Percentiles rank a stretch among this genome's conserved stretches.
phyloP scores from a whole-genome alignment of 2,329 filamentous ascomycete genomes.

The Fusarium marasasianum region DNA sequence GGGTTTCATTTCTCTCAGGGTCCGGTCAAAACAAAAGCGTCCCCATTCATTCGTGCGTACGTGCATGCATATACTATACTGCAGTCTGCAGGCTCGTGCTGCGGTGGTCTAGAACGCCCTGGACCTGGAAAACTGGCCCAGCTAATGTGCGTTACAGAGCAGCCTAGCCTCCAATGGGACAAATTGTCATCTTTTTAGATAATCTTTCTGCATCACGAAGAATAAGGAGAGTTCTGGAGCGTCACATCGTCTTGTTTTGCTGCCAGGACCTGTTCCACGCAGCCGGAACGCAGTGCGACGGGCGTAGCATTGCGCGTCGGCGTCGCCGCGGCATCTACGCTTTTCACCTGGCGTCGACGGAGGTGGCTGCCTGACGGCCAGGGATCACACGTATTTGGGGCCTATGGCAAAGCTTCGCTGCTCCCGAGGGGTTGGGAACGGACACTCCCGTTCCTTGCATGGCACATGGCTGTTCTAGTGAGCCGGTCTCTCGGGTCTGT shows the following conservation, averaged over 20 bases:
- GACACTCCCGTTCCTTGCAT: constrained; percentile 35
- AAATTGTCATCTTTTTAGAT: background rate
- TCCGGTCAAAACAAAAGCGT: background rate
- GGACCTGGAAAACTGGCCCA: background rate
- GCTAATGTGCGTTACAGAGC: background rate
- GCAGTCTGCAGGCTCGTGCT: background rate
- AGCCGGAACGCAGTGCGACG: background rate
- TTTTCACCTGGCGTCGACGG: background rate
- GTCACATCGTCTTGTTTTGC: background rate
- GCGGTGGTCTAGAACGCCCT: background rate
- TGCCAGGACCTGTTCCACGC: background rate
- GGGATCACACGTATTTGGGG: background rate
- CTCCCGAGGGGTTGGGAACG: background rate
- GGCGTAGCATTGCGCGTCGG: background rate
- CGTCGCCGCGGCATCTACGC: background rate
- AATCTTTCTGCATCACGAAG: background rate
- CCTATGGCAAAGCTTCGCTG: background rate
- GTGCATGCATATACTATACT: background rate
- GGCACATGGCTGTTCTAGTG: constrained; percentile 6
- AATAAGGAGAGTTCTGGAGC: background rate
- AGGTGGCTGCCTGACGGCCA: background rate
- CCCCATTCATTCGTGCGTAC: background rate
- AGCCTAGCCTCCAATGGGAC: background rate
- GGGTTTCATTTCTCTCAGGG: background rate
- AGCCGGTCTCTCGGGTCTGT: constrained; percentile 6